These are phyloP conservation scores for Peronospora belbahrii DNA, from an alignment of 352 stramenopile species.

Conservation along the genomic window DNA sequence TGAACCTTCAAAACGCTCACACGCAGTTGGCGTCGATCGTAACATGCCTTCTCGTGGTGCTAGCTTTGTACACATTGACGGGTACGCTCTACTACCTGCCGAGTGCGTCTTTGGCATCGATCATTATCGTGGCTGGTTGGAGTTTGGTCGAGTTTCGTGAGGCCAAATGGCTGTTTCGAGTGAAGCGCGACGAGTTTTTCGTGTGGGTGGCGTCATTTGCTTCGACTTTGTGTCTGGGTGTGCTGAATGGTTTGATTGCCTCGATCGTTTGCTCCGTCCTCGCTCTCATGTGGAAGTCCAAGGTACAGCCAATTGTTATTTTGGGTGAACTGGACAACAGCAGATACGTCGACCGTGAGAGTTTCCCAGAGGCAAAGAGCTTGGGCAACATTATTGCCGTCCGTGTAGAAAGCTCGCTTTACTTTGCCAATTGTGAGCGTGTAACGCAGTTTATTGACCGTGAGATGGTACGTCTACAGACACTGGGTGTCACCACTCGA, in stretches of 20 bases:
- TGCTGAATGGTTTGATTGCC: slow-evolving; percentile 12
- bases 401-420: slow-evolving; percentile 11
- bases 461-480: slow-evolving; percentile 8
- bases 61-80: slow-evolving; percentile 10
- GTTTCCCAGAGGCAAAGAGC: slow-evolving; percentile 9
- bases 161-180: slow-evolving; percentile 14
- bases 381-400: slow-evolving; percentile 11
- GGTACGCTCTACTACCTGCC: slow-evolving; percentile 12
- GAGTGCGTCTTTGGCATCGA: slow-evolving; percentile 12
- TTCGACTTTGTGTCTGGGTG: slow-evolving; percentile 6
- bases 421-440: slow-evolving; percentile 16
- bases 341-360: slow-evolving; percentile 7
- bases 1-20: slow-evolving; percentile 15
- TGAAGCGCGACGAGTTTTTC: slow-evolving; percentile 16
- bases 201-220: slow-evolving; percentile 12
- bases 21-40: slow-evolving; percentile 11
- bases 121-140: slow-evolving; percentile 17
- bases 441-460: slow-evolving; percentile 13
- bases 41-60: slow-evolving; percentile 10
- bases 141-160: slow-evolving; percentile 11
- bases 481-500: slow-evolving; percentile 9
- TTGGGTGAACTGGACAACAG: slow-evolving; percentile 11
- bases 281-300: slow-evolving; percentile 15
- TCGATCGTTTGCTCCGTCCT: slow-evolving; percentile 14
- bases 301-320: slow-evolving; percentile 6